phyloP scores from a whole-genome alignment of 495 filamentous ascomycete genomes.

The Collariella sp. region DNA sequence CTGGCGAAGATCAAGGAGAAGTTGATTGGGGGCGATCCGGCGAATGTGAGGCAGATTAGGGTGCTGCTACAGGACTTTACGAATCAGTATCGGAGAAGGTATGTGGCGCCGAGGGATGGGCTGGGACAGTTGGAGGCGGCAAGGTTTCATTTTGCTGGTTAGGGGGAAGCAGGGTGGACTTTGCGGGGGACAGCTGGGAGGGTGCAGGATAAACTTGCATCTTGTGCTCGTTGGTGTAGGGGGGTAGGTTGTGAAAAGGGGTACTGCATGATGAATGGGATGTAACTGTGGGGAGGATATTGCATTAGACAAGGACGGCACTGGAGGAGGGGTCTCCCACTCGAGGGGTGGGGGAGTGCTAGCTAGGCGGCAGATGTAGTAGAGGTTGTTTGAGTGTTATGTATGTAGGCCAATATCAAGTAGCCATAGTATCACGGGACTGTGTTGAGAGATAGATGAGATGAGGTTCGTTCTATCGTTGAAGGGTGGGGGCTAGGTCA shows the following conservation, averaged over 20 bases:
- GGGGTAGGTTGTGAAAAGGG: no score
- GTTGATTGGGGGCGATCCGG: slow-evolving; percentile 55
- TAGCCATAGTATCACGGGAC: no score
- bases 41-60: slow-evolving; percentile 63
- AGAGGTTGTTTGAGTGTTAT: slow-evolving; percentile 1
- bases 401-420: slow-evolving; percentile 2
- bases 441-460: not conserved
- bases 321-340: no score
- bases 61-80: slow-evolving; percentile 92
- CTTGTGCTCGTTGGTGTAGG: no score
- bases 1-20: slow-evolving; percentile 57
- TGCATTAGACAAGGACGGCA: no score
- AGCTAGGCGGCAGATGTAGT: not conserved
- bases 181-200: not conserved
- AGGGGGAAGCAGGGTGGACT: slow-evolving; percentile 6
- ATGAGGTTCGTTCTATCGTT: not conserved
- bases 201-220: no score
- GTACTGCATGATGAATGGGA: no score
- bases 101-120: slow-evolving; percentile 89
- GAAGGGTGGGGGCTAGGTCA: not conserved
- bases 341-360: no score
- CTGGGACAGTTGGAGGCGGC: slow-evolving; percentile 75
- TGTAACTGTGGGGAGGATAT: no score
- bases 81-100: slow-evolving; percentile 81
- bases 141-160: slow-evolving; percentile 73